Evolutionary conservation across 805 yeast genomes (phyloP), one percentile per base, ranked within the genome.

Genomic region (Candida quercuum): DNA sequence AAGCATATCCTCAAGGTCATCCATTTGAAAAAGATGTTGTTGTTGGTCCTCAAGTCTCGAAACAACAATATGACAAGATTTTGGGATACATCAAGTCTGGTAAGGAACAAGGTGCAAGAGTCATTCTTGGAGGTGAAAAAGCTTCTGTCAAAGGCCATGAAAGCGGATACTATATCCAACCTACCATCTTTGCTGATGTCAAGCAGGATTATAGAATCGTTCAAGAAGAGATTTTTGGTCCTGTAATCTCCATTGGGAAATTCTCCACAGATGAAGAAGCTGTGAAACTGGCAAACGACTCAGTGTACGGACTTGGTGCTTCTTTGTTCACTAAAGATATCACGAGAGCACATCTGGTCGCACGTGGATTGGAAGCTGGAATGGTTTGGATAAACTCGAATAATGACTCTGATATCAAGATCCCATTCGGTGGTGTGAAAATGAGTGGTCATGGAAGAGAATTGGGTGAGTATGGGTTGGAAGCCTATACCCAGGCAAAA

Each of bases 361-460:
- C 73, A 3, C 51, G 56, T n/a, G 62, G 61, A 18, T 49, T 69
- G 29, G 67, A 67, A 48, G 58, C 71, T 4, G 74, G 74, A 40
- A 70, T 70, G 66, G 71, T 76, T 31, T 76, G 78, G 76, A 67
- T 76, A 49, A 77, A 77, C 57, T 67, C 78, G 1, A 74, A 75
- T 45, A 76, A 76, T 51, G 78, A 74, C 42, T 67, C 72, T 10
- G 76, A 75, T 47, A 61, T 68, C 36, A 72, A 72, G 55, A 63
- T 74, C 43, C 86, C 86, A 37, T 80, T 80, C 45, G 86, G 86
- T 33, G 86, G 86, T 54, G 78, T 76, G 27, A 80, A 80, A 57
- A 65, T 70, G 70, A 67, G 76, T 54, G 86, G 86, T 49, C 65
- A 76, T 39, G 84, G 85, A 33, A 69, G 85, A 57, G 86, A 80